Conservation (phyloP, 2,329 filamentous ascomycete genomes). For the Cladosporium sp. region DNA sequence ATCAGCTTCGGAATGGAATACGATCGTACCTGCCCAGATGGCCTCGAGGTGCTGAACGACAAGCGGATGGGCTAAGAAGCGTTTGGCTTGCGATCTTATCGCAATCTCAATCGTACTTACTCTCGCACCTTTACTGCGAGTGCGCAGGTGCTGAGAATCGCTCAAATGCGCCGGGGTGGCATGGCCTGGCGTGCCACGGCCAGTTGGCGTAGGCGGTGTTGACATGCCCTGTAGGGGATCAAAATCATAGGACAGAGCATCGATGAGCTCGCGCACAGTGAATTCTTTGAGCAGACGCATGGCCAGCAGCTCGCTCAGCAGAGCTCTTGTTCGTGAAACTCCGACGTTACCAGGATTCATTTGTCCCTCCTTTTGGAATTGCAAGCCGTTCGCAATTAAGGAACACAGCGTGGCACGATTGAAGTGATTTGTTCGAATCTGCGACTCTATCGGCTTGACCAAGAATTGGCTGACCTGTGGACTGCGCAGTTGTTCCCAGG, state of each 20-base stretch:
- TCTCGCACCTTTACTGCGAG: constrained; percentile 60
- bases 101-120: constrained; percentile 91
- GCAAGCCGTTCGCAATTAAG: constrained; percentile 86
- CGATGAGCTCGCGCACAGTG: constrained; percentile 82
- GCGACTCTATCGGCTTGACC: constrained; percentile 89
- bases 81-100: constrained; percentile 87
- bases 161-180: constrained; percentile 10
- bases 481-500: constrained; percentile 93
- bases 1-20: constrained; percentile 87
- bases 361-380: constrained; percentile 85
- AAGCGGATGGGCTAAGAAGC: constrained; percentile 84
- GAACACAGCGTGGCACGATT: constrained; percentile 83
- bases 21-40: constrained; percentile 93
- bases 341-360: constrained; percentile 79
- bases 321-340: constrained; percentile 75
- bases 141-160: constrained; percentile 36
- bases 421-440: constrained; percentile 78
- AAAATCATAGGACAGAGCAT: constrained; percentile 92
- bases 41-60: constrained; percentile 94
- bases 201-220: constrained; percentile 36
- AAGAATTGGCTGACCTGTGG: constrained; percentile 94
- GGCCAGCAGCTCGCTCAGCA: constrained; percentile 85
- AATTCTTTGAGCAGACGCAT: constrained; percentile 89
- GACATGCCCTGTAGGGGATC: constrained; percentile 81
- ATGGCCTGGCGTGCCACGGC: constrained; percentile 23